Evolutionary conservation across 2,329 filamentous ascomycete species (phyloP), one percentile per base, ranked within the genome.

Genomic region (Fusarium praegraminearum): DNA sequence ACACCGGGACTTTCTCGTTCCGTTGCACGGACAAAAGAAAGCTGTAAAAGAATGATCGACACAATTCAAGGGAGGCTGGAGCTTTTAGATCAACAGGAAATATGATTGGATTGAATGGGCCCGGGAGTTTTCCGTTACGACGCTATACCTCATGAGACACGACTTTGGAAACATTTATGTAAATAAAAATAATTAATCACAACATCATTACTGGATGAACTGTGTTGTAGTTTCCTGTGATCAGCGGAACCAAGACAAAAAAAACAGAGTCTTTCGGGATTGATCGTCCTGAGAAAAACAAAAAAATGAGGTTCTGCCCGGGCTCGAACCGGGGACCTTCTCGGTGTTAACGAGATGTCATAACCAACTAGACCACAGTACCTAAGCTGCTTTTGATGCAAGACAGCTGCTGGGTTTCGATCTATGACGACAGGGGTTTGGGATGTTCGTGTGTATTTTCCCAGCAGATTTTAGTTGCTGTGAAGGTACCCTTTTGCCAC

Each of bases 331-430:
- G 44, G 44, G 44, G 44, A 46, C 44, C 44, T 46, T 46, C 44
- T 46, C 44, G 44, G 44, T 46, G 44, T 46, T 46, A 46, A 46
- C 44, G 44, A 46, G 44, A 46, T 46, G 44, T 46, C 44, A 46
- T 46, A 32, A 46, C 44, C 44, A 46, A 46, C 44, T 46, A 46
- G 44, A 46, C 44, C 44, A 46, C 44, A 46, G 44, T 46, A 46
- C 44, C 44, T 12, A 45, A 45, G 40, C 43, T 32, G 28, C 20
- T 46, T 40, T 22, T 20, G 36, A 20, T 40, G 1, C 8, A 3
- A 4, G 7, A 15, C n/a, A 5, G 0, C 2, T 7, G 11, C 12
- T 20, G n/a, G 1, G 4, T 13, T 4, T 15, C 1, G 7, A 1
- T 2, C 11, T 40, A 40, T 40, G 7, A 7, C 6, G 11, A 40